Percentiles rank a stretch among this genome's conserved stretches.
Evolutionary conservation across 441 rosid genomes (phyloP).

Genomic region (Erodium moschatum): DNA sequence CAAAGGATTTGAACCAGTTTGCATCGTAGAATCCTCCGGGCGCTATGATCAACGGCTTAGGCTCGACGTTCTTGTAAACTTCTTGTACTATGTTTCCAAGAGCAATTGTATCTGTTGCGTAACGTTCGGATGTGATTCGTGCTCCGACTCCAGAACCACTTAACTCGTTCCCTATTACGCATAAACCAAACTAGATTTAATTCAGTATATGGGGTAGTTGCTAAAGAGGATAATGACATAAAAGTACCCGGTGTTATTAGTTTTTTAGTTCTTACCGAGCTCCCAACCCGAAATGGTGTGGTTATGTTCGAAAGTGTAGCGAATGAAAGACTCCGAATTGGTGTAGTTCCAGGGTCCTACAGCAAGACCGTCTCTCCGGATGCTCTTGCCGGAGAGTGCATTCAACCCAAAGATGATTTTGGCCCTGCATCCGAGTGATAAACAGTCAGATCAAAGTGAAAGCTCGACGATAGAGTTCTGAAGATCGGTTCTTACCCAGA

Average conservation of each 20-base stretch:
- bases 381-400: conserved; percentile 57
- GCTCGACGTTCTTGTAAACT: conserved; percentile 35
- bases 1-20: conserved; percentile 56
- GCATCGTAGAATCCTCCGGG: conserved; percentile 86
- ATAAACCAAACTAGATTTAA: no score
- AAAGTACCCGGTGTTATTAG: no score
- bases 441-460: not conserved
- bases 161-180: conserved; percentile 65
- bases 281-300: conserved; percentile 74
- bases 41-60: conserved; percentile 60
- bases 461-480: conserved; percentile 3
- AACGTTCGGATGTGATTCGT: conserved; percentile 57
- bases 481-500: conserved; percentile 39
- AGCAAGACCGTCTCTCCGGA: conserved; percentile 41
- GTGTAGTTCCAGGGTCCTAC: conserved; percentile 69
- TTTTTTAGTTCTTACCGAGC: conserved; percentile 47
- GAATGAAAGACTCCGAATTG: conserved; percentile 71
- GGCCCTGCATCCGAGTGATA: conserved; percentile 34
- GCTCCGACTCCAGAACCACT: conserved; percentile 75
- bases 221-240: no score
- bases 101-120: conserved; percentile 57
- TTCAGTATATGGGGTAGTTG: no score
- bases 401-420: conserved; percentile 76
- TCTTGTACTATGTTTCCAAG: conserved; percentile 39
- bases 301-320: conserved; percentile 47